A percentile compares a stretch with the other conserved stretches of the same genome.
Conservation (phyloP, 192 early-diverging fungal genomes). For the Umbelopsis vinacea region DNA sequence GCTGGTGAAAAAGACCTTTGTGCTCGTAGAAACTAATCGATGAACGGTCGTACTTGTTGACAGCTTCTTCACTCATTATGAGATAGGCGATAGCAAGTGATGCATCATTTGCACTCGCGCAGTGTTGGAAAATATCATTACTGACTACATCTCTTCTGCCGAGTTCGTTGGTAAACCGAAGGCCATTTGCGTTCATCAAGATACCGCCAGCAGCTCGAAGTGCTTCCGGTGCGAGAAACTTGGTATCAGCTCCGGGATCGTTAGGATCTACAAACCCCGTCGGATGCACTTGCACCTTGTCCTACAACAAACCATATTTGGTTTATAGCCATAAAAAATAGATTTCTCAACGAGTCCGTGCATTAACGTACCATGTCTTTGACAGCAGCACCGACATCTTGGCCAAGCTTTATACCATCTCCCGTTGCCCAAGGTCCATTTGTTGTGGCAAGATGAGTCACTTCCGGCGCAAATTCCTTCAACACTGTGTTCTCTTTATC, state of each 20-base stretch:
- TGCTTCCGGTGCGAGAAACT: conserved; percentile 84
- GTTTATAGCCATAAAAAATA: neutral
- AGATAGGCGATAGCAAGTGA: conserved; percentile 17
- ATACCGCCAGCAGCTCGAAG: conserved; percentile 79
- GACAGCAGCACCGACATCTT: conserved; percentile 66
- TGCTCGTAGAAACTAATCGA: conserved; percentile 30
- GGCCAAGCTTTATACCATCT: conserved; percentile 74
- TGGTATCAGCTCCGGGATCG: conserved; percentile 69
- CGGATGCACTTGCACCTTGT: conserved; percentile 87
- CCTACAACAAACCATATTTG: conserved; percentile 35
- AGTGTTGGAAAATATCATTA: conserved; percentile 57
- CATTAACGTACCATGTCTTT: conserved; percentile 52
- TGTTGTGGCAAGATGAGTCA: conserved; percentile 63
- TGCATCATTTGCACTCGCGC: neutral
- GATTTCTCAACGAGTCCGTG: neutral
- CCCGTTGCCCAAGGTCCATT: conserved; percentile 85
- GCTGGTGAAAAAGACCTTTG: conserved; percentile 28
- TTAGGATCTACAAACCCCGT: conserved; percentile 77
- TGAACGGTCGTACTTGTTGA: conserved; percentile 20
- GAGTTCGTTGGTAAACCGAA: conserved; percentile 78
- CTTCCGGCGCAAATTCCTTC: conserved; percentile 62
- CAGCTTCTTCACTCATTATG: conserved; percentile 31
- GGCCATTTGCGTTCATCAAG: conserved; percentile 66
- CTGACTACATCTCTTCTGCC: conserved; percentile 77
- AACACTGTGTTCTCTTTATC: conserved; percentile 40